Evolutionary conservation across 345 rosid genomes (phyloP).

Genomic region (Noccaea caerulescens): DNA sequence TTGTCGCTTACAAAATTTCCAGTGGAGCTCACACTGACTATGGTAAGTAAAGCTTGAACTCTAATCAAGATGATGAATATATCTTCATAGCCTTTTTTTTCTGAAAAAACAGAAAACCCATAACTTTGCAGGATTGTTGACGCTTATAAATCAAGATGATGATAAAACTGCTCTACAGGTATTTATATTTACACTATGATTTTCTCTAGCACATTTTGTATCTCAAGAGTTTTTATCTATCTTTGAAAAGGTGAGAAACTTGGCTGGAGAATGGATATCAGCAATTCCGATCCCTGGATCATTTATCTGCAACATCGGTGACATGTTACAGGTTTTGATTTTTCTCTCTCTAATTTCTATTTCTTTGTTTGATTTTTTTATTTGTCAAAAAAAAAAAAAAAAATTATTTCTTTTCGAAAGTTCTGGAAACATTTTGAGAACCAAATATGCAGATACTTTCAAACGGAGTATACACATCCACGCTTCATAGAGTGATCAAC

Average conservation of each 20-base stretch:
- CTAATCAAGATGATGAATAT: not conserved
- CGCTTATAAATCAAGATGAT: slow-evolving; percentile 85
- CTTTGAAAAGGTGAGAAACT: slow-evolving; percentile 69
- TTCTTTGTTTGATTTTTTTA: not conserved
- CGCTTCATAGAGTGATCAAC: slow-evolving; percentile 75
- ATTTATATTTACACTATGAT: not conserved
- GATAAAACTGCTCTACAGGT: slow-evolving; percentile 81
- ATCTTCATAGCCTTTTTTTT: not conserved
- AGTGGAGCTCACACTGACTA: slow-evolving; percentile 90
- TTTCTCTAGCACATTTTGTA: not conserved
- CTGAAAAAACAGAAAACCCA: not conserved
- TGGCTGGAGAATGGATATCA: slow-evolving; percentile 77
- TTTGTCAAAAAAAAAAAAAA: too few species aligned
- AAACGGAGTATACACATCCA: slow-evolving; percentile 78
- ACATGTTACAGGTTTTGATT: slow-evolving; percentile 72
- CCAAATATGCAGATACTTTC: slow-evolving; percentile 61
- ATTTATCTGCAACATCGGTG: slow-evolving; percentile 89
- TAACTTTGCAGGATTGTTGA: slow-evolving; percentile 53
- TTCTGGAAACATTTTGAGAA: slow-evolving; percentile 24
- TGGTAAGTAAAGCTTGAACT: slow-evolving; percentile 48
- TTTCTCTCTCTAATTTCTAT: not conserved
- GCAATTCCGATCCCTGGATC: slow-evolving; percentile 81
- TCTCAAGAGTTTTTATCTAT: not conserved
- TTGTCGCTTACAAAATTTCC: slow-evolving; percentile 10
- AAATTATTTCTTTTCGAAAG: not conserved